Evolutionary conservation across 352 stramenopile genomes (phyloP).

Genomic region (Phytopythium montanum): DNA sequence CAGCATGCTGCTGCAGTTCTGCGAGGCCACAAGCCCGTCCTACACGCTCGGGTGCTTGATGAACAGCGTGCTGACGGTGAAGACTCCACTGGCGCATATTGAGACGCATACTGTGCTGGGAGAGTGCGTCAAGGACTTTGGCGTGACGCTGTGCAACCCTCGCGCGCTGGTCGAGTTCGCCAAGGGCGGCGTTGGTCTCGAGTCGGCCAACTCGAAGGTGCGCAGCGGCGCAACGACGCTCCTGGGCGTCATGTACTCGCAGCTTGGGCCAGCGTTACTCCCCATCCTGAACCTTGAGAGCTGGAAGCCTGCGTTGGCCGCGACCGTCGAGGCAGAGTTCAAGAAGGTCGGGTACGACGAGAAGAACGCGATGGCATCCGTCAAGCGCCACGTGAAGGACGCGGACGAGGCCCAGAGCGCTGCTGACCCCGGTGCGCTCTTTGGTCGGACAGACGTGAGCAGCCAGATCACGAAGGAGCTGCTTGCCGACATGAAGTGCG

Average conservation of each 20-base stretch:
- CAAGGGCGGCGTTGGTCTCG: constrained; percentile 67
- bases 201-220: constrained; percentile 81
- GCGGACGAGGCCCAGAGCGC: constrained; percentile 45
- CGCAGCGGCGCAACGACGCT: constrained; percentile 60
- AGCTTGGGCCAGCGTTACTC: constrained; percentile 73
- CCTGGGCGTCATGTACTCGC: constrained; percentile 78
- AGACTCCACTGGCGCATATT: constrained; percentile 69
- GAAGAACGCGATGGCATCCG: constrained; percentile 39
- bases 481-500: constrained; percentile 83
- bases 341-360: constrained; percentile 79
- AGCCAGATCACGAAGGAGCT: constrained; percentile 83
- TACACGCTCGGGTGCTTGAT: constrained; percentile 80
- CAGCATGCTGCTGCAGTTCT: constrained; percentile 74
- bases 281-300: constrained; percentile 79
- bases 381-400: constrained; percentile 70
- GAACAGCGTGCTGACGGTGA: constrained; percentile 74
- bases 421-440: constrained; percentile 47
- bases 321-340: constrained; percentile 78
- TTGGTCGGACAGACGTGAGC: constrained; percentile 77
- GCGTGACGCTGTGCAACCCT: constrained; percentile 62
- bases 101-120: constrained; percentile 60
- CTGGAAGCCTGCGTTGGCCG: constrained; percentile 79
- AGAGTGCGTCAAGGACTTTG: constrained; percentile 79
- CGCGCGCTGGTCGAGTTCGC: constrained; percentile 69
- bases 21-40: constrained; percentile 63